phyloP scores from a whole-genome alignment of 257 asterid genomes.

The Solanum pennellii region DNA sequence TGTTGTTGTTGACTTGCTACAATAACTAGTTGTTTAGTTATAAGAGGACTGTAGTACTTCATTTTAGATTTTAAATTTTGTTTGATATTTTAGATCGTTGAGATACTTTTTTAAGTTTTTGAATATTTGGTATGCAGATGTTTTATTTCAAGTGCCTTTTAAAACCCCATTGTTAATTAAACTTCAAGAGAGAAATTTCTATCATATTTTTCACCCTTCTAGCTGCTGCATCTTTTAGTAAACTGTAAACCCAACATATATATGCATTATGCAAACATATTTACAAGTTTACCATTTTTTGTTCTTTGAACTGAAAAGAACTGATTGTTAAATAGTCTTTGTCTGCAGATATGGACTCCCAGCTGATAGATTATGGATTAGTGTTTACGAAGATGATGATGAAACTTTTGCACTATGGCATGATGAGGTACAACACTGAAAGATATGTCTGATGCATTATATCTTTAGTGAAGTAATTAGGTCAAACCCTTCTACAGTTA shows the following conservation, averaged over 20 bases:
- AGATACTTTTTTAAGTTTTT: neutral
- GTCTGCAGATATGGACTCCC: constrained; percentile 54
- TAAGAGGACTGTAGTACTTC: neutral
- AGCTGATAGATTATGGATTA: constrained; percentile 75
- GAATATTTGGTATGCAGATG: neutral
- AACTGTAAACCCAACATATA: neutral
- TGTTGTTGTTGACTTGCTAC: neutral
- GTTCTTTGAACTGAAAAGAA: neutral
- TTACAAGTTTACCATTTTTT: neutral
- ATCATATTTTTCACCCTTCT: neutral
- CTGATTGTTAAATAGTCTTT: neutral
- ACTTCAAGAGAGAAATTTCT: neutral
- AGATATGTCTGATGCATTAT: neutral
- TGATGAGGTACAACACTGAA: constrained; percentile 37
- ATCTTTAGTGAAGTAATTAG: neutral
- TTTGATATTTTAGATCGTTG: neutral
- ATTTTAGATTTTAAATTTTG: neutral
- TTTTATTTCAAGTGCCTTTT: neutral
- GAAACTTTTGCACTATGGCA: constrained; percentile 82
- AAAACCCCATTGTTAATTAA: neutral
- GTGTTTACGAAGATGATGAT: constrained; percentile 73
- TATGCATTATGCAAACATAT: neutral
- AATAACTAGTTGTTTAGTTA: neutral
- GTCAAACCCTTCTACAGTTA: neutral
- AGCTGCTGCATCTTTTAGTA: neutral